Conservation (phyloP, 192 early-diverging fungal species). For the Coemansia sp. region DNA sequence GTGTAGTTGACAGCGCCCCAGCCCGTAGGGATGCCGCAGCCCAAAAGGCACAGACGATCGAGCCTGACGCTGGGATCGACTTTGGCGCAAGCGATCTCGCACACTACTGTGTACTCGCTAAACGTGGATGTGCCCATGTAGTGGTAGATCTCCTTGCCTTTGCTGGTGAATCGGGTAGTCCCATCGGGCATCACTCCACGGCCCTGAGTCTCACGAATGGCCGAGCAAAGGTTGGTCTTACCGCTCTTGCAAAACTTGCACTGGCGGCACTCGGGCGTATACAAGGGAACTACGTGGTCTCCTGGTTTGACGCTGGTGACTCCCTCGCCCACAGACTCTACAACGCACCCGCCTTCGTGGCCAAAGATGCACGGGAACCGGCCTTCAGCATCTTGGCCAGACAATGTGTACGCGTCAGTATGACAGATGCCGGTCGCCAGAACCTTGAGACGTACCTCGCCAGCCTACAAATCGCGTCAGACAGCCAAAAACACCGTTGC, state of each 20-base stretch:
- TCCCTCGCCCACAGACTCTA: conserved; percentile 94
- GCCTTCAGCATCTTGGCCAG: conserved; percentile 82
- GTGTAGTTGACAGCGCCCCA: conserved; percentile 94
- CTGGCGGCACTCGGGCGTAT: conserved; percentile 82
- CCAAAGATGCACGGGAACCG: conserved; percentile 92
- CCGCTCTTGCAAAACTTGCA: conserved; percentile 98
- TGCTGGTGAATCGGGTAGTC: conserved; percentile 88
- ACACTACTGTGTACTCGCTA: conserved; percentile 90
- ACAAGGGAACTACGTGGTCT: conserved; percentile 97
- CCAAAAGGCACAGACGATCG: conserved; percentile 87
- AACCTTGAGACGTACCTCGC: conserved; percentile 94
- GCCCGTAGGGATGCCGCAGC: conserved; percentile 96
- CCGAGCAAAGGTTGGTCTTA: conserved; percentile 96
- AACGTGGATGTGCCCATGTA: conserved; percentile 98
- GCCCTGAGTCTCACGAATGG: conserved; percentile 89
- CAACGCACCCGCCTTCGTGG: conserved; percentile 93
- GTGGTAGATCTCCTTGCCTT: conserved; percentile 85
- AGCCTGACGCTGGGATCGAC: conserved; percentile 74
- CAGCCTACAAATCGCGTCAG: conserved; percentile 51
- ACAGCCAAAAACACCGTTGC: neutral
- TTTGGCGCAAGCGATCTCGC: conserved; percentile 91
- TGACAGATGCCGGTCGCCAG: conserved; percentile 91
- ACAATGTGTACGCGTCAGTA: conserved; percentile 95
- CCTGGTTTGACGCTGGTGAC: conserved; percentile 87
- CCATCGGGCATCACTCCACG: conserved; percentile 94